phyloP scores from a whole-genome alignment of 371 early-diverging fungal species.

The Mortierella polycephala region DNA sequence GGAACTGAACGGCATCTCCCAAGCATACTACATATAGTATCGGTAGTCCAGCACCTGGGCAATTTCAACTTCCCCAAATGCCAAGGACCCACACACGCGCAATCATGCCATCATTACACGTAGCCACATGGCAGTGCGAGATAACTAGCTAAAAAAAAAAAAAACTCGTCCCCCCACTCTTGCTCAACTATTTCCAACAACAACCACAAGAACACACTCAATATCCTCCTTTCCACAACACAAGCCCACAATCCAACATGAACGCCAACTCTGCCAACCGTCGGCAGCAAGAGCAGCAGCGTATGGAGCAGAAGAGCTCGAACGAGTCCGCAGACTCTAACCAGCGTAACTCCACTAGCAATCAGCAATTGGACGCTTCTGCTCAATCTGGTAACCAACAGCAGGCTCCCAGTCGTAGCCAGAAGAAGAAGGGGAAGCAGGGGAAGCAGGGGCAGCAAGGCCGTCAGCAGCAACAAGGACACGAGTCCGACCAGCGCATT shows the following conservation, averaged over 20 bases:
- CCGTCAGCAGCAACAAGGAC: slow-evolving; percentile 3
- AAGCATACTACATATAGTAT: not conserved
- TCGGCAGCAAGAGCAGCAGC: slow-evolving; percentile 1
- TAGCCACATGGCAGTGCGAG: too few relatives aligned
- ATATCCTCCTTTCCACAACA: not conserved
- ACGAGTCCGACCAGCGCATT: slow-evolving; percentile 2
- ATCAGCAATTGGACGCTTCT: not conserved
- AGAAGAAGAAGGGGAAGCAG: too few relatives aligned
- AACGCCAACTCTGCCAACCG: slow-evolving; percentile 19
- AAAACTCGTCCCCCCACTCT: not conserved
- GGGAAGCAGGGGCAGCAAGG: slow-evolving; percentile 3
- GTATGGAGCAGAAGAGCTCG: slow-evolving; percentile 6
- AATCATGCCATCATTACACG: too few relatives aligned
- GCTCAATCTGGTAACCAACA: not conserved
- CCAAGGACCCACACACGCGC: too few relatives aligned
- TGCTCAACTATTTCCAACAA: not conserved
- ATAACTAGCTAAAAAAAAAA: not conserved
- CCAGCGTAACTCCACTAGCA: not conserved
- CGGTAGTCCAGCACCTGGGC: not conserved
- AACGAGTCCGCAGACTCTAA: not conserved
- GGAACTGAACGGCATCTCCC: too few relatives aligned
- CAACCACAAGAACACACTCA: too few relatives aligned
- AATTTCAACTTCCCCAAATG: not conserved
- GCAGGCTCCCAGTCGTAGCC: not conserved
- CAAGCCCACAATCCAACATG: not conserved